Conservation (phyloP, 257 asterid genomes). For the Striga asiatica region DNA sequence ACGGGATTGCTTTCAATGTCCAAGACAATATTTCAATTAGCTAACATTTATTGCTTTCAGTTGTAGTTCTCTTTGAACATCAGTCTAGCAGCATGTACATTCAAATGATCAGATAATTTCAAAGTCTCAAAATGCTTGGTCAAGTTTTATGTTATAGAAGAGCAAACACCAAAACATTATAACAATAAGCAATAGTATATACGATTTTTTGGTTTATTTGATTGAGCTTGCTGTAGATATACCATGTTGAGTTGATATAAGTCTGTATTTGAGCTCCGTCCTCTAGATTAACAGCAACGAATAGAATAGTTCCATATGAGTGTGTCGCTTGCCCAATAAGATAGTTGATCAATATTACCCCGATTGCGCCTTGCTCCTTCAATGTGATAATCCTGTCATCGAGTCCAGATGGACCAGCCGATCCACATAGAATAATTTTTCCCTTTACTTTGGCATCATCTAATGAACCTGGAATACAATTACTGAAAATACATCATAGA, state of each 20-base stretch:
- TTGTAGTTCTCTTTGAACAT: too few relatives aligned
- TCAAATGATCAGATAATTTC: too few relatives aligned
- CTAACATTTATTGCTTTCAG: not conserved
- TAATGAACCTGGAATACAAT: constrained; percentile 41
- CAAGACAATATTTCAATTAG: not conserved
- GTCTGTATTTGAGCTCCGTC: constrained; percentile 38
- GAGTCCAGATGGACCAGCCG: not conserved
- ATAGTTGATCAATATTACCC: constrained; percentile 33
- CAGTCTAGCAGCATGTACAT: too few relatives aligned
- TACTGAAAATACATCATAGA: constrained; percentile 23
- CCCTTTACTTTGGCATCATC: constrained; percentile 44
- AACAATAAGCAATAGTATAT: too few relatives aligned
- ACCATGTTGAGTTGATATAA: constrained; percentile 58
- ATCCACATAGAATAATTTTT: constrained; percentile 48
- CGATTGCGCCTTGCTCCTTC: constrained; percentile 36
- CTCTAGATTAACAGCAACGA: constrained; percentile 26
- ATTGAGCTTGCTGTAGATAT: not conserved
- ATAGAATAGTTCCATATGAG: constrained; percentile 20
- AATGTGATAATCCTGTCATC: constrained; percentile 14
- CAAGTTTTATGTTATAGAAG: too few relatives aligned
- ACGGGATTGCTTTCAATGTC: constrained; percentile 32
- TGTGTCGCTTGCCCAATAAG: constrained; percentile 23
- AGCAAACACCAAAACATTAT: too few relatives aligned
- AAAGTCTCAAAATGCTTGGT: too few relatives aligned
- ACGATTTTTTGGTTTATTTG: too few relatives aligned